phyloP scores from a whole-genome alignment of 164 flowering plant species.

The Malania oleifera region DNA sequence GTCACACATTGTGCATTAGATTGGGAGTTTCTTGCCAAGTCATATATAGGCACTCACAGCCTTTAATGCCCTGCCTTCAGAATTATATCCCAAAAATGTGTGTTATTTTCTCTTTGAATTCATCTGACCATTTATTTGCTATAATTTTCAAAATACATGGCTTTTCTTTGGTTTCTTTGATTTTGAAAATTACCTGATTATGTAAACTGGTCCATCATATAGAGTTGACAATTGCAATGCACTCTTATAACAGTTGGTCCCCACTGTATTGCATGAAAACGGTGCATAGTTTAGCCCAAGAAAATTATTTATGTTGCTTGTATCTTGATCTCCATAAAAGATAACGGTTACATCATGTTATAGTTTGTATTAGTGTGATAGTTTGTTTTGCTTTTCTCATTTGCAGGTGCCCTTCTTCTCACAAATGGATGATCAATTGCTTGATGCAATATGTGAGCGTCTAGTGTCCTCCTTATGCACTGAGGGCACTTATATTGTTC shows the following conservation, averaged over 20 bases:
- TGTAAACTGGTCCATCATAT: neutral
- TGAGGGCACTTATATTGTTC: constrained; percentile 72
- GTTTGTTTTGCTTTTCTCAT: constrained; percentile 1
- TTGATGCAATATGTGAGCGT: constrained; percentile 95
- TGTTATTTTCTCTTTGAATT: no score
- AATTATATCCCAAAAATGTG: neutral
- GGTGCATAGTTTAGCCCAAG: neutral
- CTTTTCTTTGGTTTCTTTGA: neutral
- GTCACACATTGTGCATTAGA: no score
- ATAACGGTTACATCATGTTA: neutral
- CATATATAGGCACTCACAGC: no score
- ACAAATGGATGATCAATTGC: constrained; percentile 94
- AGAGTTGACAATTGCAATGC: no score
- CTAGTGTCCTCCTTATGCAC: constrained; percentile 80
- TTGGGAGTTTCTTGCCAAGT: no score
- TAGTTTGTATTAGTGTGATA: neutral
- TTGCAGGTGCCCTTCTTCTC: constrained; percentile 92
- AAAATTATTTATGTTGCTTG: no score
- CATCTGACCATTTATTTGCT: neutral
- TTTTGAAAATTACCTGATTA: neutral
- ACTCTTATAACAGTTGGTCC: neutral
- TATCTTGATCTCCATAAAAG: neutral
- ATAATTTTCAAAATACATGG: neutral
- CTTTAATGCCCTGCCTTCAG: neutral
- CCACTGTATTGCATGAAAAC: neutral